Base-by-base conservation (phyloP, 176 grass and related monocot species). In the Oryza australiensis region DNA sequence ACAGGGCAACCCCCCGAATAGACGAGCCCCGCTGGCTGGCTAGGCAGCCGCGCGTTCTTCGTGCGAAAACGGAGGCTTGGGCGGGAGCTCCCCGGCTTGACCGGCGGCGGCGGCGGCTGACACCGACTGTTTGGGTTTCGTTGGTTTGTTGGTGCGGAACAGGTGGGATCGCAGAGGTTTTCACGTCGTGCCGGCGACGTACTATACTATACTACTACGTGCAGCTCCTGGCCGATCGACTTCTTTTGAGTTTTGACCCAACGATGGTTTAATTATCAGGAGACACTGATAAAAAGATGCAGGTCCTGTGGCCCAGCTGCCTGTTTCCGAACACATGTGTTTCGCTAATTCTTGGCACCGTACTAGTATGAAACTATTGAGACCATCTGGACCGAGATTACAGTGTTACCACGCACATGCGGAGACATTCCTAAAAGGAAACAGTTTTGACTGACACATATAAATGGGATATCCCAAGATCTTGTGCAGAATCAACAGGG, bases 61-160 rank as follows among this genome's bases (percentile, higher is more conserved):
- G 29, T 83, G 82, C 43, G 82, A 69, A 69, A 76, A 22, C 59
- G 15, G 40, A 41, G 26, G 33, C 45, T 46, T 63, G 68, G 35
- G 26, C 16, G 24, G 62, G 60, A 4, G 12, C 37, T 15, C 7
- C 37, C 12, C 37, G 59, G 82, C 82, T 68, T 76, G 46, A 63
- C 40, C 76, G 62, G 20, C 45, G 16, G 42, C 59, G 22, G 51
- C 38, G 34, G 34, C 34, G 34, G 34, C 35, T 9, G 68, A 73
- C 72, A 24, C 28, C 23, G 28, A 42, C 68, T 12, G 53, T 11
- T 73, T 32, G 73, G 32, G 35, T 2, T 2, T 29, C 43, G 30
- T n/a, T 18, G 14, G 46, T 49, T 49, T 4, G 46, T 49, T 26
- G 51, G 71, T 75, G 22, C 37, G 28, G 51, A 53, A 29, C 76